Base-by-base conservation (phyloP, 805 yeast genomes). In the Monosporozyma unispora region DNA sequence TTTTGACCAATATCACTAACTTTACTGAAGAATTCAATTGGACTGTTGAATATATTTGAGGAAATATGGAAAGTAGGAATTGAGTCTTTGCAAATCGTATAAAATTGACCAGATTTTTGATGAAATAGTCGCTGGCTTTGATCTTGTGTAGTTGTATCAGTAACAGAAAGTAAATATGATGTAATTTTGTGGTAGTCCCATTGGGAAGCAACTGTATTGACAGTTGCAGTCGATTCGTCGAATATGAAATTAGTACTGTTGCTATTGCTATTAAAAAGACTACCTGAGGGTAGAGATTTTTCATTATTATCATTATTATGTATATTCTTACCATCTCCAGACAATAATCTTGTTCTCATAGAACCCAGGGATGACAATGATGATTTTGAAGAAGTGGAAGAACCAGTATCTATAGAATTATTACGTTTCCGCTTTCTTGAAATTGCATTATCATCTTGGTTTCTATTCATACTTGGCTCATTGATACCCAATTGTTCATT, bases 61-160 rank as follows among this genome's bases (percentile, higher is more conserved):
- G 47, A 39, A 6, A 61, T 44, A 1, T 43, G 39, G 40, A 63
- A 57, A n/a, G 51, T 43, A 4, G 67, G 67, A 4, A 63, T 50
- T 3, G 63, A 57, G 39, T 52, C 59, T 10, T 49, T 33, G 9
- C 46, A 18, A 14, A 63, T 18, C 10, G 39, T 25, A 46, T 62
- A 62, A n/a, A 50, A 47, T 12, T 56, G 45, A 8, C 59, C 57
- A 4, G 57, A 50, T 11, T 46, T 41, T 42, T 54, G 52, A 38
- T 57, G 60, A 40, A 45, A 57, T 4, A 49, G 25, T 33, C 48
- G 47, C 14, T 25, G 18, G n/a, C 5, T 25, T 14, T 23, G 10
- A 14, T 8, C 4, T 41, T 41, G 11, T 27, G 9, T 16, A 4
- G 44, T n/a, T n/a, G 28, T 11, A 25, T 41, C 27, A 22, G 16